Conservation (phyloP, 106 monocot genomes). For the Allium fistulosum region DNA sequence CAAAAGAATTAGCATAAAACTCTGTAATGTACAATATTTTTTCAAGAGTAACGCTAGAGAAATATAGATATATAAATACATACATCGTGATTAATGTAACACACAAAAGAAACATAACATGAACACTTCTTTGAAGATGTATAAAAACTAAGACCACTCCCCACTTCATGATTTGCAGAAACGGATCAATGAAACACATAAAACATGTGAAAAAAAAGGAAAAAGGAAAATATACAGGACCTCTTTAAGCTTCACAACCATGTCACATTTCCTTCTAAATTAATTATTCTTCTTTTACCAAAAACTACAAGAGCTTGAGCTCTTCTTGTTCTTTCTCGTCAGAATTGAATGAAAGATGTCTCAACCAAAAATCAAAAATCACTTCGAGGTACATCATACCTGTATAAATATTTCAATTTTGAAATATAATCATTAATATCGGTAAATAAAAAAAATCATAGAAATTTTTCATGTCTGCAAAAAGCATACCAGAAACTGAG, state of each 20-base stretch:
- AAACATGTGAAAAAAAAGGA: not conserved
- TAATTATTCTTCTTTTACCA: constrained; percentile 3
- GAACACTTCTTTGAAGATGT: too few relatives aligned
- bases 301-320: not conserved
- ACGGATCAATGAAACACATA: not conserved
- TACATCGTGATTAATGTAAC: not conserved
- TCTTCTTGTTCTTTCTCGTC: too few relatives aligned
- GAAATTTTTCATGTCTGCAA: not conserved
- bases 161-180: too few relatives aligned
- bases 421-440: not conserved
- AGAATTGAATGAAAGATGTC: not conserved
- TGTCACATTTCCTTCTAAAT: not conserved
- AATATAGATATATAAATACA: too few relatives aligned
- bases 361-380: not conserved
- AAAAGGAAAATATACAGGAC: not conserved
- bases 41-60: too few relatives aligned
- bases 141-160: too few relatives aligned
- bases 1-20: too few relatives aligned
- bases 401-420: not conserved
- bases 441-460: not conserved
- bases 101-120: constrained; percentile 1
- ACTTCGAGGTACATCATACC: not conserved
- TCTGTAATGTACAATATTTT: too few relatives aligned
- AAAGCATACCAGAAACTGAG: constrained; percentile 6
- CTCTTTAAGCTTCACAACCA: not conserved